Base-by-base conservation (phyloP, 2,329 filamentous ascomycete species). In the Pleomassaria siparia region DNA sequence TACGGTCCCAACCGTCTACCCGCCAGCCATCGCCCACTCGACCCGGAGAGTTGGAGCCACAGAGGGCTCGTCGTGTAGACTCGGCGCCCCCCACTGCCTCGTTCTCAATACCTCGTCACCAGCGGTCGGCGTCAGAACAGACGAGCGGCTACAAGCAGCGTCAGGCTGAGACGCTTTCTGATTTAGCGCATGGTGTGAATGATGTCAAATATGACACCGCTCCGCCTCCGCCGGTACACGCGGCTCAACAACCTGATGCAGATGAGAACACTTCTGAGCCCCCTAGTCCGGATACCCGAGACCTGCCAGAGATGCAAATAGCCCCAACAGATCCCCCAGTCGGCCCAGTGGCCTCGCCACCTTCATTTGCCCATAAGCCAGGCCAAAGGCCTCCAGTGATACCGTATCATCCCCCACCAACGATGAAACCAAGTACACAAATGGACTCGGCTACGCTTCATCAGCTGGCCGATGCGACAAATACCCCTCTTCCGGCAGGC, bases 361-460 rank as follows among this genome's bases (percentile, higher is more conserved):
- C 92, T 2, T 84, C 83, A 10, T 92, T 96, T 67, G 81, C 84
- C 40, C 89, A 96, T 69, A 79, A 80, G 29, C 83, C 91, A 11
- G 83, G 87, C 50, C 81, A 86, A 43, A 80, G 83, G 40, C 91
- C 91, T 4, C 76, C 78, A 1, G 84, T 81, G 49, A 83, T 83
- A 52, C 88, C 88, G 0, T 84, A 88, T 58, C 83, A 89, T 48
- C 86, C 89, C 24, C 82, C 87, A 12, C 89, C 94, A 64, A 77
- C 92, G 60, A 86, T 88, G 53, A 85, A 85, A 54, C 89, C 88
- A 43, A 94, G 90, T 58, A 91, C 87, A 58, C 86, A 90, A 18
- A 85, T 97, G 67, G 96, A 94, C 21, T 82, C 80, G 57, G 85
- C 84, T 1, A 97, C 92, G 1, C 77, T 96, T 37, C 80, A 85